Conservation (phyloP, 2,329 filamentous ascomycete genomes). For the Trichoderma sp. region DNA sequence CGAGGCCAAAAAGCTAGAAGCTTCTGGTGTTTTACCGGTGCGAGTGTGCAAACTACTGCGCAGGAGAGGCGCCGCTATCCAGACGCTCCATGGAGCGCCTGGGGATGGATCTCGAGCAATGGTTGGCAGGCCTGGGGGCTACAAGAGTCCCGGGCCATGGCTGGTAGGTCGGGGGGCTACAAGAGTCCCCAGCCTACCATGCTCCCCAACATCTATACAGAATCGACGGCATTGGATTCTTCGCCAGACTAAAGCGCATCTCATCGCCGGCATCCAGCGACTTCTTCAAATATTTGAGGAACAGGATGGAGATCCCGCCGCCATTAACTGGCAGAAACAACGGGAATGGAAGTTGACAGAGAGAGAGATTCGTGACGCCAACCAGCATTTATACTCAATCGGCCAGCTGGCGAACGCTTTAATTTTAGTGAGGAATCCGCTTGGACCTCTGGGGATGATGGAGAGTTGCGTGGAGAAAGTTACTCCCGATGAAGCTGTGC, state of each 20-base stretch:
- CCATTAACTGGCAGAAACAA: background rate
- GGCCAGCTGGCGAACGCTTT: background rate
- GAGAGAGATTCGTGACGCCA: constrained; percentile 3
- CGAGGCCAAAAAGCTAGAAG: no score
- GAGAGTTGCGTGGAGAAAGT: constrained; percentile 10
- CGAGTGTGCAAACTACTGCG: no score
- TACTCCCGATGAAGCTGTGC: constrained; percentile 4
- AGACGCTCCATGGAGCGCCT: no score
- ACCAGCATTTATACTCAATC: background rate
- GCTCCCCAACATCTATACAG: no score
- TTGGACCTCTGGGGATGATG: background rate
- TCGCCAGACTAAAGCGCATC: background rate
- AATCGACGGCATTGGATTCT: constrained; percentile 20
- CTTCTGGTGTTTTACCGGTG: no score
- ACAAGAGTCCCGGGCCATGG: no score
- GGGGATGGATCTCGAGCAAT: no score
- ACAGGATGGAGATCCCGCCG: background rate
- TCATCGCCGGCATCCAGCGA: constrained; percentile 12
- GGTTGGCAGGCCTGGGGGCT: no score
- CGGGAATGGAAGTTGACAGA: constrained; percentile 8
- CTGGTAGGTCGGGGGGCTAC: no score
- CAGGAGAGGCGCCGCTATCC: no score
- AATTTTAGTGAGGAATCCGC: background rate
- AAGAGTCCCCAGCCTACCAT: no score
- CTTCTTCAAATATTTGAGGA: constrained; percentile 15